phyloP scores from a whole-genome alignment of 2,329 filamentous ascomycete species.

The Cladosporium sp. region DNA sequence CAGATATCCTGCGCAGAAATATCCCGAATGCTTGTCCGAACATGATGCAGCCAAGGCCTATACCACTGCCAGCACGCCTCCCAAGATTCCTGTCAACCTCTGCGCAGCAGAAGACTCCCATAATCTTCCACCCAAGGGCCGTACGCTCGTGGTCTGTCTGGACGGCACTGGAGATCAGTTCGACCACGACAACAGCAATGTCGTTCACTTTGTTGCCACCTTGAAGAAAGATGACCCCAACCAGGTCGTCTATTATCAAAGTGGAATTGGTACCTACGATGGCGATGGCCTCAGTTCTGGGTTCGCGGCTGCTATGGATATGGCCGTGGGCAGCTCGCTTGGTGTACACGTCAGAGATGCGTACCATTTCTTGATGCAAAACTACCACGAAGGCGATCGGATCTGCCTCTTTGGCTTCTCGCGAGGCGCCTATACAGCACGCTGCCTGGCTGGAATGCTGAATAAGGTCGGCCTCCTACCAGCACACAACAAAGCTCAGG shows the following conservation, averaged over 20 bases:
- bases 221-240: conserved; percentile 56
- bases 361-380: conserved; percentile 47
- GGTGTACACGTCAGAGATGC: conserved; percentile 40
- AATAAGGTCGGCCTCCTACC: conserved; percentile 39
- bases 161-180: conserved; percentile 43
- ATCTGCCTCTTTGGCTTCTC: conserved; percentile 50
- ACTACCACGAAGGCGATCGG: conserved; percentile 43
- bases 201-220: conserved; percentile 71
- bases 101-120: conserved; percentile 1
- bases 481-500: conserved; percentile 33
- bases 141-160: conserved; percentile 29
- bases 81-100: neutral
- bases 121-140: neutral
- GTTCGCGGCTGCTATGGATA: conserved; percentile 72
- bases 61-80: conserved; percentile 7
- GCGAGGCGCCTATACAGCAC: conserved; percentile 48
- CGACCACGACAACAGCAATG: conserved; percentile 38
- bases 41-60: neutral
- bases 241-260: conserved; percentile 38
- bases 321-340: conserved; percentile 58
- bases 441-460: conserved; percentile 45
- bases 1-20: conserved; percentile 7
- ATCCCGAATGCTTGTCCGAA: neutral
- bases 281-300: conserved; percentile 48
- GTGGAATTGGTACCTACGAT: conserved; percentile 45